These are phyloP conservation scores for Yamadazyma nakazawae DNA, from an alignment of 805 yeast genomes.

Conservation along the genomic window DNA sequence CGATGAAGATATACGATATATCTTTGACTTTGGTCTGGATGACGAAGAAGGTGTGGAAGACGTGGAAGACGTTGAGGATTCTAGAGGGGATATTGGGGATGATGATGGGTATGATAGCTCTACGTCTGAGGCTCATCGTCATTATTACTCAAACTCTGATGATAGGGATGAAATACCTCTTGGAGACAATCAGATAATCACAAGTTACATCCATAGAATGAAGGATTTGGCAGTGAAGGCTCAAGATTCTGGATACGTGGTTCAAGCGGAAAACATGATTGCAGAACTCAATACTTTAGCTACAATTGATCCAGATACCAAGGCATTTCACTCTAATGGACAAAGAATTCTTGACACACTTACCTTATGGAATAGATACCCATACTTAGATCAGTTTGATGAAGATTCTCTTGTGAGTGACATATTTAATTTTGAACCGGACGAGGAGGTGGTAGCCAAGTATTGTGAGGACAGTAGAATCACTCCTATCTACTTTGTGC, in stretches of 20 bases:
- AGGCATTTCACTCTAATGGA: not conserved
- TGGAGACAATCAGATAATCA: not conserved
- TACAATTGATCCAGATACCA: not conserved
- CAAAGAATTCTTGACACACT: slow-evolving; percentile 3
- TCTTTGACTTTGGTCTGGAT: slow-evolving; percentile 10
- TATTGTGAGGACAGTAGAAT: slow-evolving; percentile 22
- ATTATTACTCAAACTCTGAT: not conserved
- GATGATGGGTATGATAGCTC: slow-evolving; percentile 1
- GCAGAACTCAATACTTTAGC: not conserved
- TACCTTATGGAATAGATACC: slow-evolving; percentile 1
- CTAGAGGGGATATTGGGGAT: not conserved
- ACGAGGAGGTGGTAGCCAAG: not conserved
- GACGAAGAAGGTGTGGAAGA: slow-evolving; percentile 4
- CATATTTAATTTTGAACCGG: not conserved
- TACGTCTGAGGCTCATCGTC: not conserved
- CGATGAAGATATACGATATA: slow-evolving; percentile 14
- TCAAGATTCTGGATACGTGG: slow-evolving; percentile 1
- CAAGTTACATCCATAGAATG: not conserved
- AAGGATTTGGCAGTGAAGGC: not conserved
- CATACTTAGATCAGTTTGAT: not conserved
- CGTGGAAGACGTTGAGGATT: not conserved
- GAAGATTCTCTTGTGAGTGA: not conserved
- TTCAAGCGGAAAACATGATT: not conserved
- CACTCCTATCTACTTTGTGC: slow-evolving; percentile 29
- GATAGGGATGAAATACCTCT: not conserved